A percentile compares a stretch with the other conserved stretches of the same genome.
Conservation (phyloP, 345 rosid species). For the Salix dunnii region DNA sequence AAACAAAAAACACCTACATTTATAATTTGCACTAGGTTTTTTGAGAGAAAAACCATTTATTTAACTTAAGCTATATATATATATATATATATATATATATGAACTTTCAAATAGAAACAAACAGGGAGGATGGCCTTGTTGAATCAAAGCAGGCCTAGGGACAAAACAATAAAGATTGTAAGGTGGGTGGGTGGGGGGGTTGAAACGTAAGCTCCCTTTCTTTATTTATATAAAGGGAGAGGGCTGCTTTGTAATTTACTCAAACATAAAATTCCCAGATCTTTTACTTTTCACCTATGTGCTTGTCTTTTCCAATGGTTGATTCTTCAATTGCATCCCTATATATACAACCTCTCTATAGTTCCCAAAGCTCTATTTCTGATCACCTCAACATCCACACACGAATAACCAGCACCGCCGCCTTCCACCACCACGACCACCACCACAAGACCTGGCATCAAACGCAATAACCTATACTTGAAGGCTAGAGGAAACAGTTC, state of each 20-base stretch:
- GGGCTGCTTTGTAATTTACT: background rate
- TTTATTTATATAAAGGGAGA: background rate
- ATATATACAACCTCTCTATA: background rate
- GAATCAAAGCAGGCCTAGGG: background rate
- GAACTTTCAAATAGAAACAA: background rate
- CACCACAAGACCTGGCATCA: background rate
- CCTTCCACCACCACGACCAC: background rate
- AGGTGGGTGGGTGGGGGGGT: background rate
- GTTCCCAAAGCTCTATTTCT: background rate
- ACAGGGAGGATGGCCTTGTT: background rate
- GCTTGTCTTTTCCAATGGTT: background rate
- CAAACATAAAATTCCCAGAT: background rate
- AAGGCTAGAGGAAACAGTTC: background rate
- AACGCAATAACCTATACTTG: background rate
- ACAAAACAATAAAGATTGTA: background rate
- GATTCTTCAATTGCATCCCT: background rate
- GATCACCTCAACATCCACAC: background rate
- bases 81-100: rapidly evolving
- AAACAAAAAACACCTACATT: background rate
- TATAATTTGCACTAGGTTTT: background rate
- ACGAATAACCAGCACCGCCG: background rate
- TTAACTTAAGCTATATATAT: too few species aligned
- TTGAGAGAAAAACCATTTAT: too few species aligned
- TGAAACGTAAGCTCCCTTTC: background rate
- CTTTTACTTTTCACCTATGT: background rate